phyloP scores from a whole-genome alignment of 768 basidiomycete genomes.

The Lactifluus hygrophoroides region DNA sequence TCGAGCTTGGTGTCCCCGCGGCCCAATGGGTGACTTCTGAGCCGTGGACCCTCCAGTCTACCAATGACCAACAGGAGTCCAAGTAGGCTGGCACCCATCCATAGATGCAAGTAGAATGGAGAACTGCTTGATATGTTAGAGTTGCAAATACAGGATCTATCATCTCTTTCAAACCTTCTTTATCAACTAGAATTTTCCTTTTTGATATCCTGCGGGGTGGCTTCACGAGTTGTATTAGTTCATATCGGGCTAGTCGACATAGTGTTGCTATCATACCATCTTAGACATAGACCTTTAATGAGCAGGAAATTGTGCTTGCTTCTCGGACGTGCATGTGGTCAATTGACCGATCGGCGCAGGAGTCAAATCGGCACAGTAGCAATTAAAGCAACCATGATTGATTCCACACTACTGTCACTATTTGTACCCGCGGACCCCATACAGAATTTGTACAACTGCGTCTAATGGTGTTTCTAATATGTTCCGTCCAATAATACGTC shows the following conservation, averaged over 20 bases:
- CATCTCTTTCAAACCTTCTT: background rate
- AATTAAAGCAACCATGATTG: background rate
- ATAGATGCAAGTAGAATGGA: background rate
- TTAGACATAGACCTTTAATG: background rate
- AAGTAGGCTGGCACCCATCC: background rate
- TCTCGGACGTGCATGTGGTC: background rate
- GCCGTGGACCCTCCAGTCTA: constrained; percentile 62
- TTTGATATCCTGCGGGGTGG: background rate
- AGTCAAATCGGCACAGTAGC: no score
- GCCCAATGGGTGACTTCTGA: constrained; percentile 67
- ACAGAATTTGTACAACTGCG: background rate
- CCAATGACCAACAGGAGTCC: constrained; percentile 31
- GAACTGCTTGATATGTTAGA: background rate
- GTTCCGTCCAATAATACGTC: background rate
- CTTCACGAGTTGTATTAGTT: background rate
- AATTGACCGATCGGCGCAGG: no score
- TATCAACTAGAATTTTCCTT: background rate
- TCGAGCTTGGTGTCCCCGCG: constrained; percentile 89
- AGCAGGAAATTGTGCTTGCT: no score
- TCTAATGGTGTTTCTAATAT: background rate
- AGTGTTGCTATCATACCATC: background rate
- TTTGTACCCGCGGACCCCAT: background rate
- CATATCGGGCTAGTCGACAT: background rate
- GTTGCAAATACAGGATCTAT: background rate
- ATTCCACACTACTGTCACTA: background rate